Evolutionary conservation across 352 stramenopile species (phyloP), one percentile per base, ranked within the genome.

Genomic region (Pythium angustatum): DNA sequence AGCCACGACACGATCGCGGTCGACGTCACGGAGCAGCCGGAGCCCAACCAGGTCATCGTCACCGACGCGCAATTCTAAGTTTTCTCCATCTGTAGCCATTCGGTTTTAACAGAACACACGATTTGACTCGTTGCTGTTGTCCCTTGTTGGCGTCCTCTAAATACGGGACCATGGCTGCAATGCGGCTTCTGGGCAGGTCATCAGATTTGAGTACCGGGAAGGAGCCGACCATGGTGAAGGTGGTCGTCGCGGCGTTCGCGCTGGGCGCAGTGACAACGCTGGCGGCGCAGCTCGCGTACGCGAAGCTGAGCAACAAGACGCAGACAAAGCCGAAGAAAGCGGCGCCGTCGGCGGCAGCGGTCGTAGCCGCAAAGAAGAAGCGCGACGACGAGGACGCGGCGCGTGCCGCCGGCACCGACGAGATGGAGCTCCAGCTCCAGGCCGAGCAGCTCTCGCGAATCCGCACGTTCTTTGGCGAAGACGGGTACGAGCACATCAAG

Each of bases 391-490:
- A 38, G 17, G 50, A 56, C 15, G 48, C 33, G 14, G 36, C 49
- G 27, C 45, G 36, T 12, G n/a, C 49, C n/a, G 93, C 48, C 3
- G 66, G 59, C 33, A 62, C 59, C 31, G 31, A 55, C 30, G 53
- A 56, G 55, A 73, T 69, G 66, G 66, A 85, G 19, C 63, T 85
- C 44, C 77, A 87, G 62, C 69, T 96, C 27, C 60, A 85, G 58
- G 59, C 71, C 40, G 87, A 96, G 75, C 84, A 94, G 53, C 59
- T 99, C 62, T 98, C 95, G 7, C 87, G 96, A 55, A 98, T 98
- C 69, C 71, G 73, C 31, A 79, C 96, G 5, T 99, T 98, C 78
- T 99, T 99, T 64, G 94, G 94, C 15, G 75, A 96, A 17, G 79
- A 98, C 12, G 92, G 91, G 38, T 97, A 99, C 77, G 55, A 86